These are phyloP conservation scores for Tetragonia tetragonoides DNA, from an alignment of 148 eudicot species.

Conservation along the genomic window DNA sequence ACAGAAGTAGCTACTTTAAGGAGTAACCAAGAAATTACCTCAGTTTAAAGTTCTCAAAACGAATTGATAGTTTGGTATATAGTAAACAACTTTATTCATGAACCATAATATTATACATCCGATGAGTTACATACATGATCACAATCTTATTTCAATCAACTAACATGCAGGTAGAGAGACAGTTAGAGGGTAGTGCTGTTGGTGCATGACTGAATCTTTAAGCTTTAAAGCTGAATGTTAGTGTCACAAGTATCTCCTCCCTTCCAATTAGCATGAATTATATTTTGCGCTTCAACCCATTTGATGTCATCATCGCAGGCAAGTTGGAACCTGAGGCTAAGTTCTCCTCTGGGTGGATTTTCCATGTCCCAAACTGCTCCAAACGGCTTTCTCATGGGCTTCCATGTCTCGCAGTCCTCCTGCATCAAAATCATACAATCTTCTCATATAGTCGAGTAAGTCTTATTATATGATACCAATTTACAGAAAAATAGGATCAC, in stretches of 20 bases:
- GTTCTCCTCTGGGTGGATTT: constrained; percentile 47
- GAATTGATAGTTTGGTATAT: too few relatives aligned
- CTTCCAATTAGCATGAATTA: constrained; percentile 16
- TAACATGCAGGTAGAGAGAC: not conserved
- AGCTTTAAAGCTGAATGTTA: not conserved
- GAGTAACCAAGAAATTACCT: too few relatives aligned
- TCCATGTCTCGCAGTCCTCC: constrained; percentile 56
- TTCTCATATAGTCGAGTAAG: not conserved
- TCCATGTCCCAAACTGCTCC: constrained; percentile 67
- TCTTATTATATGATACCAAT: too few relatives aligned
- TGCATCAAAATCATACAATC: constrained; percentile 7
- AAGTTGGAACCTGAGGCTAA: constrained; percentile 2
- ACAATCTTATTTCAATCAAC: too few relatives aligned
- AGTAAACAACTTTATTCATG: too few relatives aligned
- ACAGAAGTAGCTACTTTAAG: too few relatives aligned
- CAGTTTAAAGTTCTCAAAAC: too few relatives aligned
- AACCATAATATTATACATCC: too few relatives aligned
- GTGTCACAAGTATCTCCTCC: constrained; percentile 14
- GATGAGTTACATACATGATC: too few relatives aligned
- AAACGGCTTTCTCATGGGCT: constrained; percentile 39
- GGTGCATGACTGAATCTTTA: too few relatives aligned
- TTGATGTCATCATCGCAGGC: constrained; percentile 12
- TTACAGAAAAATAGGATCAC: too few relatives aligned
- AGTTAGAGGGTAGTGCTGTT: too few relatives aligned
- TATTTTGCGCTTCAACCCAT: constrained; percentile 11